Base-by-base conservation (phyloP, 306 rosid genomes). In the Glycine tomentella region DNA sequence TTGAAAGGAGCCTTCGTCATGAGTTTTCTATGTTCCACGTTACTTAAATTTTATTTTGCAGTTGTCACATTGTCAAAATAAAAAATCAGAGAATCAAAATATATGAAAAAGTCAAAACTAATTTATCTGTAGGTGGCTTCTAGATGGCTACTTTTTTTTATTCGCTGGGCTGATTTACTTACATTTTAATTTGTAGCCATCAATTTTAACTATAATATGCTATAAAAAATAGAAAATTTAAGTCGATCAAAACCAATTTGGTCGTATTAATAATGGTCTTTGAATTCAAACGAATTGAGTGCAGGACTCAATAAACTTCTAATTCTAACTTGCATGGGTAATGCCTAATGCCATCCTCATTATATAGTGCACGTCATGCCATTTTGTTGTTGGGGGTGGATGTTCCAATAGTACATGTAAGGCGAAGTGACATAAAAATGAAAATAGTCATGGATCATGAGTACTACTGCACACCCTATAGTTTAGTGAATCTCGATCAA, bases 61-160 rank as follows among this genome's bases (percentile, higher is more conserved):
- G 33, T 0, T 75, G 61, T 46, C 8, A 45, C 58, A 34, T 4
- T 46, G 36, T 25, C 69, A 59, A 3, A 16, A 38, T 33, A 36
- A 61, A n/a, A 40, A 46, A 25, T 25, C 31, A 25, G 31, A 2
- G 2, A 25, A 25, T 25, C 31, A 25, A 25, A 2, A 72, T 20
- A n/a, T n/a, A n/a, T n/a, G n/a, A 56, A 75, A 59, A n/a, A 14
- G 49, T 45, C 72, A 63, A 62, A 62, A 76, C 61, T 61, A 75
- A 20, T 45, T 52, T 34, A 34, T 59, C n/a, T 59, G 33, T 25
- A 2, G 31, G 62, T 33, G 57, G 15, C 12, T 75, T 46, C 80
- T 45, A 5, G 55, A 6, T 5, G 20, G 20, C 17, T 42, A 15
- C 5, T 74, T 57, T n/a, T n/a, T n/a, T 59, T 45, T 17, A 57